A percentile compares a stretch with the other conserved stretches of the same genome.
phyloP scores from a whole-genome alignment of 2,329 filamentous ascomycete genomes.

The Epichloe bromicola region DNA sequence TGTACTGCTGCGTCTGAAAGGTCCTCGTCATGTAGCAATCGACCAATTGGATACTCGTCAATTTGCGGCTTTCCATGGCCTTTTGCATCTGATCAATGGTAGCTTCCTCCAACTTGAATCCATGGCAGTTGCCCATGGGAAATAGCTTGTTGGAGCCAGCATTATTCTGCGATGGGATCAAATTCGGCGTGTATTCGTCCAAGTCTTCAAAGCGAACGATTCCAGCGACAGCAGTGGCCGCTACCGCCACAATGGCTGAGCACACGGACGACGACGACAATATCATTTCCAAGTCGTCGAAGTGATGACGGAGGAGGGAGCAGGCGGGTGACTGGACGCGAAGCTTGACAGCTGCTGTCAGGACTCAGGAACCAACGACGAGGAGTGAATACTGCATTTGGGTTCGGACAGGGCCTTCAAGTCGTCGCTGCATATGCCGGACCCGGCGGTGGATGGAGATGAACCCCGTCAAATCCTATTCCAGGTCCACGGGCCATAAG shows the following conservation, averaged over 20 bases:
- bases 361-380: neutral
- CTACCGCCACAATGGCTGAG: neutral
- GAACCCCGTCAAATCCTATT: neutral
- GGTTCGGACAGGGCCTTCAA: too few species aligned
- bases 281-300: neutral
- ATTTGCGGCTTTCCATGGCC: conserved; percentile 36
- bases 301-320: neutral
- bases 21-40: conserved; percentile 50
- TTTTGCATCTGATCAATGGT: conserved; percentile 55
- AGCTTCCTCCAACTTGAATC: conserved; percentile 52
- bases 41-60: conserved; percentile 46
- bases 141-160: conserved; percentile 32
- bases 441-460: neutral
- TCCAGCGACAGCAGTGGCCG: conserved; percentile 1
- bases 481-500: neutral
- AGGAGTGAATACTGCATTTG: neutral
- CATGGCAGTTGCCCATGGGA: conserved; percentile 48
- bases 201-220: conserved; percentile 4
- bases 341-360: neutral
- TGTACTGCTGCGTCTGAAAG: conserved; percentile 49
- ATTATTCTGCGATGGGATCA: conserved; percentile 24
- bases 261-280: neutral
- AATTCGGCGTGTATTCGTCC: conserved; percentile 14
- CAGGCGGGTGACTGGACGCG: neutral
- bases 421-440: neutral